Percentiles rank a stretch among this genome's conserved stretches.
Conservation (phyloP, 2,329 filamentous ascomycete species). For the Neoascochyta sp. region DNA sequence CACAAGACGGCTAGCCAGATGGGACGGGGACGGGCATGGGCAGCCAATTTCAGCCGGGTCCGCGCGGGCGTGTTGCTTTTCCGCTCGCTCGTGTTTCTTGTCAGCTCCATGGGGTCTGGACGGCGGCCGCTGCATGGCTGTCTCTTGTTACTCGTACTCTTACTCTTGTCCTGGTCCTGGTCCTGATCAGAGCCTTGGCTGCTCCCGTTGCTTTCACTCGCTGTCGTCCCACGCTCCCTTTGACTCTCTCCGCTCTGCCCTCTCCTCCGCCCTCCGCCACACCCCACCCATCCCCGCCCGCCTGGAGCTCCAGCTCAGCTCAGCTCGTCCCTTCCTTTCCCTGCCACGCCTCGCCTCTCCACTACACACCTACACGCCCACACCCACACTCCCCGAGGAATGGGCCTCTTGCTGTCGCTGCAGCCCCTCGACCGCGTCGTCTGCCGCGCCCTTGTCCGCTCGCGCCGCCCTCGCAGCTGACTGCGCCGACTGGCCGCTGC, state of each 20-base stretch:
- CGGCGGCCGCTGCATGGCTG: no score
- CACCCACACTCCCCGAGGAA: slow-evolving; percentile 18
- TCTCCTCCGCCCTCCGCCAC: no score
- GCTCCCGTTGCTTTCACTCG: no score
- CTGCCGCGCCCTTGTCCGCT: slow-evolving; percentile 8
- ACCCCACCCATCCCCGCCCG: no score
- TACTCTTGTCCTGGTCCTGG: no score
- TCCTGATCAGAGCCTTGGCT: no score
- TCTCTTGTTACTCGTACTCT: no score
- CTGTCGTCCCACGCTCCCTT: no score
- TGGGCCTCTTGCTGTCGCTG: slow-evolving; percentile 18
- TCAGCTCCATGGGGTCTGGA: no score
- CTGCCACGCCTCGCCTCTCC: not conserved
- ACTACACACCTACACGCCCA: not conserved
- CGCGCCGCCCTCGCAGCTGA: slow-evolving; percentile 6
- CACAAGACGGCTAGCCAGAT: slow-evolving; percentile 4
- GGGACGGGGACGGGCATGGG: not conserved
- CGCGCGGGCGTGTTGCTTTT: slow-evolving; percentile 8
- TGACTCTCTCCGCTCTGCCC: no score
- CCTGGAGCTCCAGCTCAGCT: no score
- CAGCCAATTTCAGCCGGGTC: slow-evolving; percentile 15
- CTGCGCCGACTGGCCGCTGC: slow-evolving; percentile 16
- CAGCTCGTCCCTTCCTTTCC: not conserved
- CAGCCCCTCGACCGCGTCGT: slow-evolving; percentile 12
- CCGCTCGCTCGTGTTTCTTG: slow-evolving; percentile 6